These are phyloP conservation scores for Pichia sp. DNA, from an alignment of 1,139 yeast species.

Conservation along the genomic window DNA sequence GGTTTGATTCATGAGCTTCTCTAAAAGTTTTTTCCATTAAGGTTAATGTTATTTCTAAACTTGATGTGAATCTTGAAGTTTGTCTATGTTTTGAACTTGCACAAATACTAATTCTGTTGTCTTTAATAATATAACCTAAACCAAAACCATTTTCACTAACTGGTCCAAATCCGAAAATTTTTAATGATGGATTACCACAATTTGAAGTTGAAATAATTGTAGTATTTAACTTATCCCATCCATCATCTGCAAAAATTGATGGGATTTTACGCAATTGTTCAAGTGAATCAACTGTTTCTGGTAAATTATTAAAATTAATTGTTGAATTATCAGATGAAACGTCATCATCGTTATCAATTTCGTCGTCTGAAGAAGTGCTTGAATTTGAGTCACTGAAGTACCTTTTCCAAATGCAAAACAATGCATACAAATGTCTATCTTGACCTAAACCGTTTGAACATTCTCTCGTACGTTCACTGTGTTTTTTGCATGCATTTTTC, in stretches of 20 bases:
- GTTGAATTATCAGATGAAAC: constrained; percentile 29
- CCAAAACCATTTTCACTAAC: constrained; percentile 89
- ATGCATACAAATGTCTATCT: constrained; percentile 83
- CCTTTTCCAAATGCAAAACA: constrained; percentile 84
- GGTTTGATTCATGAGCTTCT: constrained; percentile 31
- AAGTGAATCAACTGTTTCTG: constrained; percentile 18
- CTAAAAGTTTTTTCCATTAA: constrained; percentile 56
- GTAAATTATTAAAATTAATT: constrained; percentile 22
- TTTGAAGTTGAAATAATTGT: constrained; percentile 59
- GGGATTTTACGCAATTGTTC: constrained; percentile 39
- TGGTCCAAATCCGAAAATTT: constrained; percentile 90
- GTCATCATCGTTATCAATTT: constrained; percentile 12
- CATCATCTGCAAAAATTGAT: constrained; percentile 69
- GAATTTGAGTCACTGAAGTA: constrained; percentile 40
- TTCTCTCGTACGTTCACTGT: constrained; percentile 59
- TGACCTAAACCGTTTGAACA: constrained; percentile 79
- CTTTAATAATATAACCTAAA: constrained; percentile 82
- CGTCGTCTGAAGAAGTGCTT: background rate
- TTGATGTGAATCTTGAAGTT: constrained; percentile 73
- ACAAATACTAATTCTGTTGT: constrained; percentile 76
- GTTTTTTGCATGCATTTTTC: constrained; percentile 63
- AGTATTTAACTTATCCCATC: constrained; percentile 64
- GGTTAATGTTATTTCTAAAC: constrained; percentile 59
- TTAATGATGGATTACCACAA: constrained; percentile 82
- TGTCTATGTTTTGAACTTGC: constrained; percentile 89